Base-by-base conservation (phyloP, 768 basidiomycete species). In the Pholiota microspora region DNA sequence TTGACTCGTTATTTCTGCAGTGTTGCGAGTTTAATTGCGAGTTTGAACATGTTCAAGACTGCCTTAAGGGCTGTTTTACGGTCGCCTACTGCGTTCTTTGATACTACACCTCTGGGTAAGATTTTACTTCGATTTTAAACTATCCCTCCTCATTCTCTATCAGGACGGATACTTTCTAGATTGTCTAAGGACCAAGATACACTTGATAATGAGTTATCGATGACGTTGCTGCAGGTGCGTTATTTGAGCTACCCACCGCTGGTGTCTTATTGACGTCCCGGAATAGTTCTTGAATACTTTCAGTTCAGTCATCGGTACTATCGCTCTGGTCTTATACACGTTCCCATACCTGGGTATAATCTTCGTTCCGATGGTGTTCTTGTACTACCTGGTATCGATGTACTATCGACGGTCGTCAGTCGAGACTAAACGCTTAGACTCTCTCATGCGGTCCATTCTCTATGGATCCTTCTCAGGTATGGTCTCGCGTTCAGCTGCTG, bases 31-130 rank as follows among this genome's bases (percentile, higher is more conserved):
- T 67, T 81, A 29, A 56, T 68, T 3, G 78, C 74, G 4, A 77
- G 79, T 62, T 64, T 79, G 50, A 71, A 67, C 7, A 67, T 89
- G 44, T 88, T 86, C 69, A 79, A 73, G 57, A 66, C 73, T 5
- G 86, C 86, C 0, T 68, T 89, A 7, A 67, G 54, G 2, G 71
- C 74, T 8, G 84, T 92, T 4, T 63, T 92, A 51, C 70, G 78
- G 2, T 86, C 86, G 6, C 84, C 88, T 0, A 68, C 77, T 0
- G 77, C 83, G 2, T 89, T 88, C 73, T 89, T 88, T 63, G 88
- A 91, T 62, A 85, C 86, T 0, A 89, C 87, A 0, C 85, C 85
- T 0, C 75, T 85, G 64, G 84, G 84, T 83, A 58, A 6, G 56
- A 23, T 7, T 13, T 35, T 6, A 13, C 9, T 1, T 29, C 8